These are phyloP conservation scores for Pterulicium gracile DNA, from an alignment of 1,284 basidiomycete genomes.

Conservation along the genomic window DNA sequence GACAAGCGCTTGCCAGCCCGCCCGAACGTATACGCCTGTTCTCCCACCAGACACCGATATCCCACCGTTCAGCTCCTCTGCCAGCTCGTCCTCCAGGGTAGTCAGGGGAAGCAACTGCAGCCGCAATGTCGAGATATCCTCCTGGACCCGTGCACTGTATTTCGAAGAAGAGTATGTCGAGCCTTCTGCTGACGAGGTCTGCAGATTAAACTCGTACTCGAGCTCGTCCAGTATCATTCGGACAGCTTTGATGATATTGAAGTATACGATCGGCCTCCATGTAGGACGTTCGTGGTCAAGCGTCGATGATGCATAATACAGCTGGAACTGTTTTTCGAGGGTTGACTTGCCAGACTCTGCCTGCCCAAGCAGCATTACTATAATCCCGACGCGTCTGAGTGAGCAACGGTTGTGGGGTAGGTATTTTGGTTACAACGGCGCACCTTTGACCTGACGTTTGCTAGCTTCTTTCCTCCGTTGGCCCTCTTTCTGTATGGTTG, in stretches of 20 bases:
- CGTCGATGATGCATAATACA: conserved; percentile 60
- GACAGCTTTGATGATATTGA: conserved; percentile 71
- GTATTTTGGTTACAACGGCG: conserved; percentile 10
- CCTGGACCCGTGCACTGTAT: conserved; percentile 9
- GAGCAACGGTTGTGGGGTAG: conserved; percentile 1
- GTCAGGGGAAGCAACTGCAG: conserved; percentile 50
- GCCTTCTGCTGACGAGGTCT: conserved; percentile 3
- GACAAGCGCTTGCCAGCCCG: conserved; percentile 55
- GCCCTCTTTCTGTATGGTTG: conserved; percentile 41
- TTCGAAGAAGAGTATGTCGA: conserved; percentile 3
- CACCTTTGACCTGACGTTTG: conserved; percentile 57
- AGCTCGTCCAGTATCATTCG: conserved; percentile 66
- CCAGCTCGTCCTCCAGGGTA: conserved; percentile 55
- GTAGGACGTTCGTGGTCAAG: conserved; percentile 60
- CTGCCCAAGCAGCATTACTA: conserved; percentile 63
- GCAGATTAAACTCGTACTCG: conserved; percentile 40
- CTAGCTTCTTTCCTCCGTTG: conserved; percentile 35
- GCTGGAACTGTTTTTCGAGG: conserved; percentile 71
- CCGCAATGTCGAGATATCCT: conserved; percentile 24
- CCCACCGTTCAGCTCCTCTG: conserved; percentile 55
- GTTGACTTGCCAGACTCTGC: conserved; percentile 76
- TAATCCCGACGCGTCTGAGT: conserved; percentile 5
- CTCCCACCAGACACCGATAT: conserved; percentile 46
- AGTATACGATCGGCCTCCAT: conserved; percentile 71
- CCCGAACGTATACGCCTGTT: conserved; percentile 51